Evolutionary conservation across 2,329 filamentous ascomycete genomes (phyloP).

Genomic region (Harringtonia aguacate): DNA sequence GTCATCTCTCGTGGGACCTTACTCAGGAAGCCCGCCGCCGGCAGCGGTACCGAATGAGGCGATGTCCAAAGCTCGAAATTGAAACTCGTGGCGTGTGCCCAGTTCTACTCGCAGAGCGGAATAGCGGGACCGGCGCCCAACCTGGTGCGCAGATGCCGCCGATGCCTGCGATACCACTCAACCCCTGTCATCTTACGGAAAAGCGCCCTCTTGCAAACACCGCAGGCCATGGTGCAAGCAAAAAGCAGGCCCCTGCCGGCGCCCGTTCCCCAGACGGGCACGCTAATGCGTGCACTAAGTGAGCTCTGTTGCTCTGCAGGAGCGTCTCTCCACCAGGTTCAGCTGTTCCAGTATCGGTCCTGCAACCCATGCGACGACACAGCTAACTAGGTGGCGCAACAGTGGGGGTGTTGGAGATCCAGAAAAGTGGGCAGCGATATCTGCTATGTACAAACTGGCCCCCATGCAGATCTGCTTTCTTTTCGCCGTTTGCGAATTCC

Average conservation of each 20-base stretch:
- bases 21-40: too few species aligned
- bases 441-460: neutral
- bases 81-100: too few species aligned
- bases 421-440: neutral
- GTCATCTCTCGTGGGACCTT: too few species aligned
- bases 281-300: constrained; percentile 3
- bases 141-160: too few species aligned
- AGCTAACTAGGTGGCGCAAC: neutral
- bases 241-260: neutral
- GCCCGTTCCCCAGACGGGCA: neutral
- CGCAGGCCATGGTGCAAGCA: too few species aligned
- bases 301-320: neutral
- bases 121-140: too few species aligned
- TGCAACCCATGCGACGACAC: neutral
- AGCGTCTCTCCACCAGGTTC: neutral
- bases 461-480: neutral
- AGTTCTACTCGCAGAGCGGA: too few species aligned
- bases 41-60: too few species aligned
- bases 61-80: too few species aligned
- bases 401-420: neutral
- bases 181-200: neutral
- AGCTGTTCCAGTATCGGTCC: neutral
- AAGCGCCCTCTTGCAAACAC: too few species aligned
- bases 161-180: too few species aligned
- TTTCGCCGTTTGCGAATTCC: neutral